Evolutionary conservation across 352 stramenopile genomes (phyloP), one percentile per base, ranked within the genome.

Genomic region (Nothophytophthora sp.): DNA sequence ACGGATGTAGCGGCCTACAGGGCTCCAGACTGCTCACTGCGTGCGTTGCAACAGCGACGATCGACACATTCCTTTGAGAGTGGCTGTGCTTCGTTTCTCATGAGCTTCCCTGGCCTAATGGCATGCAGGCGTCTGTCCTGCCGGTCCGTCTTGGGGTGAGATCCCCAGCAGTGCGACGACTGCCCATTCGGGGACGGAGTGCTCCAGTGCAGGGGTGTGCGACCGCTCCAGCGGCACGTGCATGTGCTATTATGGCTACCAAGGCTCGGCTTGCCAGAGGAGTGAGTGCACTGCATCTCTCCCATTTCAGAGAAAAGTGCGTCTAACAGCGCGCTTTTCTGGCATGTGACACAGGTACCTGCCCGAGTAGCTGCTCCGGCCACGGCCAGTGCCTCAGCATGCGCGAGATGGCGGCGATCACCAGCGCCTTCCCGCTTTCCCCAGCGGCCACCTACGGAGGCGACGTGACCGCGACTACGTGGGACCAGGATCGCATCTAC

Each of bases 1-100:
- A 78, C 79, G 25, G 91, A 98, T 55, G 53, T 97, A 44, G 60
- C 83, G 10, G 42, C 64, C 30, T 96, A 95, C 66, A 73, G 76
- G 24, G 65, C 83, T 1, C 81, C 88, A 1, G 89, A 97, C 58
- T 97, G 90, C 58, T 96, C 81, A 1, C 48, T 71, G 39, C 82
- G 87, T 77, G 44, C 10, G 12, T 35, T 55, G 24, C 50, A 39
- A n/a, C 44, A 13, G 19, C n/a, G n/a, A n/a, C n/a, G n/a, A n/a
- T n/a, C n/a, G n/a, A n/a, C n/a, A n/a, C n/a, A n/a, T n/a, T n/a
- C n/a, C n/a, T n/a, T n/a, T n/a, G n/a, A n/a, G n/a, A n/a, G n/a
- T n/a, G n/a, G n/a, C n/a, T n/a, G n/a, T n/a, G n/a, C n/a, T n/a
- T n/a, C n/a, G n/a, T n/a, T n/a, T n/a, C n/a, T n/a, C n/a, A n/a